A percentile compares a stretch with the other conserved stretches of the same genome.
Evolutionary conservation across 2,329 filamentous ascomycete species (phyloP).

Genomic region (Sphaerulina vaccinii): DNA sequence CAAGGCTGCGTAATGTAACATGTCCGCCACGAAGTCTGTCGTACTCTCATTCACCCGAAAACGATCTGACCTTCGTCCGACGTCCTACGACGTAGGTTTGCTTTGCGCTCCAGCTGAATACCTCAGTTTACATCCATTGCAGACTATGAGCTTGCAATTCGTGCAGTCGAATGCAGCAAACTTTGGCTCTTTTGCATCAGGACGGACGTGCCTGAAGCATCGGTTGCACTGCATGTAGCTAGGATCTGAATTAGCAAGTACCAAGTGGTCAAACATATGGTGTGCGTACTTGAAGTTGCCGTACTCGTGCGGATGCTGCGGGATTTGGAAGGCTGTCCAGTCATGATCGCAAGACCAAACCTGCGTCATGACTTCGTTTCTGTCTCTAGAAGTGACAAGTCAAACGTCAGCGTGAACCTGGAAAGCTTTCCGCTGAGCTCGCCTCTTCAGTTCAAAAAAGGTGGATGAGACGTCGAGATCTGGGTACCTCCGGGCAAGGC

Average conservation of each 20-base stretch:
- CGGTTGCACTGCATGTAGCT: neutral
- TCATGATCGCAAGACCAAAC: constrained; percentile 32
- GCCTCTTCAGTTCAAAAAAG: too few relatives aligned
- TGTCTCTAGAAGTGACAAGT: too few relatives aligned
- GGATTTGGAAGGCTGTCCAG: constrained; percentile 16
- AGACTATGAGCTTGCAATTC: neutral
- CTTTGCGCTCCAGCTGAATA: neutral
- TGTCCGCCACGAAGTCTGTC: too few relatives aligned
- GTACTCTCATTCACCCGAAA: too few relatives aligned
- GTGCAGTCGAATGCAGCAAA: neutral
- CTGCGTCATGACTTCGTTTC: constrained; percentile 22
- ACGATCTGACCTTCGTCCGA: neutral
- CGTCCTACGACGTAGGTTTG: neutral
- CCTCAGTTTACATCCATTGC: neutral
- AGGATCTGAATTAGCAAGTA: neutral
- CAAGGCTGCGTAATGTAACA: too few relatives aligned
- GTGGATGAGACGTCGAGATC: too few relatives aligned
- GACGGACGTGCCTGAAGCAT: neutral
- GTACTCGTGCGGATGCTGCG: neutral
- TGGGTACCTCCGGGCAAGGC: too few relatives aligned
- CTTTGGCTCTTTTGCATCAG: neutral
- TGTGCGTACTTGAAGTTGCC: neutral
- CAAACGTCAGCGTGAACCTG: too few relatives aligned
- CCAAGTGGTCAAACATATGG: too few relatives aligned
- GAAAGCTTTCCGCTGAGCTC: too few relatives aligned